A percentile compares a stretch with the other conserved stretches of the same genome.
Evolutionary conservation across 805 yeast species (phyloP).

Genomic region (Saturnispora mendoncae): DNA sequence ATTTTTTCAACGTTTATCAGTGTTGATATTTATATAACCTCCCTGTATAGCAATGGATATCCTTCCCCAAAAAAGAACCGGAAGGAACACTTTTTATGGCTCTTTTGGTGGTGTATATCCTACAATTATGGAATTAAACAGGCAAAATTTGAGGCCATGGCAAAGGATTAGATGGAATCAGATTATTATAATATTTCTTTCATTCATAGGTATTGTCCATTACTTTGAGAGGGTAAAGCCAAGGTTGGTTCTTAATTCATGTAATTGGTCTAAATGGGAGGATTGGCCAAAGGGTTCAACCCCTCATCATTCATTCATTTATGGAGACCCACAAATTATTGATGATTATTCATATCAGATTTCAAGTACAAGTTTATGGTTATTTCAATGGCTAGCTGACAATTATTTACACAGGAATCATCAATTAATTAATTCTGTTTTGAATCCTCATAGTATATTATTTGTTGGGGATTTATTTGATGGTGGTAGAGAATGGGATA

Average conservation of each 20-base stretch:
- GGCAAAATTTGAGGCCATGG: neutral
- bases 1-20: neutral
- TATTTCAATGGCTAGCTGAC: constrained; percentile 62
- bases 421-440: constrained; percentile 47
- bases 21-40: neutral
- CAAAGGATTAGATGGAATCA: constrained; percentile 16
- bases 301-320: constrained; percentile 31
- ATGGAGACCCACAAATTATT: constrained; percentile 93
- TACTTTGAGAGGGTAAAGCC: constrained; percentile 50
- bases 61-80: neutral
- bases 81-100: neutral
- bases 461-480: constrained; percentile 91
- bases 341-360: constrained; percentile 83
- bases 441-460: constrained; percentile 68
- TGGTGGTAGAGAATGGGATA: constrained; percentile 84
- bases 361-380: constrained; percentile 32
- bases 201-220: constrained; percentile 40
- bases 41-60: neutral
- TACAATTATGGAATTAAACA: neutral
- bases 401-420: constrained; percentile 67
- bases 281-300: constrained; percentile 33
- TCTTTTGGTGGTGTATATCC: neutral
- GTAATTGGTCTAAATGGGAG: constrained; percentile 66
- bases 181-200: constrained; percentile 20
- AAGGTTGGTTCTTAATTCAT: constrained; percentile 34